phyloP scores from a whole-genome alignment of 2,329 filamentous ascomycete species.

The Clonostachys byssicola region DNA sequence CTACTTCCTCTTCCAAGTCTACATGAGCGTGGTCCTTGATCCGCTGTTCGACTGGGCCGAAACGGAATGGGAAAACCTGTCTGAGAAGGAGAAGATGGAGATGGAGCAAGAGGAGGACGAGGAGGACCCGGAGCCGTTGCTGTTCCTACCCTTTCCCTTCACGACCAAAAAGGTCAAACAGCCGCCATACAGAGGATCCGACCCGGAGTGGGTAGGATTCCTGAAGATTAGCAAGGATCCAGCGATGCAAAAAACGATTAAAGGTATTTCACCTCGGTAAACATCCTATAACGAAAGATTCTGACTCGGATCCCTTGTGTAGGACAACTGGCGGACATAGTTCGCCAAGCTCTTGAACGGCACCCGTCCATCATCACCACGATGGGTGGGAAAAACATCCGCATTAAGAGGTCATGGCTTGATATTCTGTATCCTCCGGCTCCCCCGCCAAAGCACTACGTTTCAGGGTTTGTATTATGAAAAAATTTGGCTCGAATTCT shows the following conservation, averaged over 20 bases:
- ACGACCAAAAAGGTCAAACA: conserved; percentile 44
- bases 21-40: conserved; percentile 38
- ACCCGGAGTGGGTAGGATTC: conserved; percentile 62
- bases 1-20: conserved; percentile 35
- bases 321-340: conserved; percentile 31
- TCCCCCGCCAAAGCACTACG: conserved; percentile 55
- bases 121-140: conserved; percentile 34
- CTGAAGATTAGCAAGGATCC: conserved; percentile 51
- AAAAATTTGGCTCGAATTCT: background rate
- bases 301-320: background rate
- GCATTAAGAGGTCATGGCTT: conserved; percentile 51
- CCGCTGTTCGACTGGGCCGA: conserved; percentile 37
- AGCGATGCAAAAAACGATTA: conserved; percentile 40
- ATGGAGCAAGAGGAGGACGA: conserved; percentile 34
- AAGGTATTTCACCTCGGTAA: conserved; percentile 25
- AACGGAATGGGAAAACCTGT: conserved; percentile 32
- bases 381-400: conserved; percentile 41
- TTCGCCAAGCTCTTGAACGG: conserved; percentile 29
- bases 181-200: conserved; percentile 46
- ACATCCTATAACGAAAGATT: background rate
- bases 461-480: conserved; percentile 47
- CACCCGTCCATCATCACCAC: conserved; percentile 33
- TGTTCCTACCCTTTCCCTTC: conserved; percentile 61
- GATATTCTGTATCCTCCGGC: conserved; percentile 55
- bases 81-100: conserved; percentile 36